phyloP scores from a whole-genome alignment of 176 grass and related monocot genomes.

The Bonia amplexicaulis region DNA sequence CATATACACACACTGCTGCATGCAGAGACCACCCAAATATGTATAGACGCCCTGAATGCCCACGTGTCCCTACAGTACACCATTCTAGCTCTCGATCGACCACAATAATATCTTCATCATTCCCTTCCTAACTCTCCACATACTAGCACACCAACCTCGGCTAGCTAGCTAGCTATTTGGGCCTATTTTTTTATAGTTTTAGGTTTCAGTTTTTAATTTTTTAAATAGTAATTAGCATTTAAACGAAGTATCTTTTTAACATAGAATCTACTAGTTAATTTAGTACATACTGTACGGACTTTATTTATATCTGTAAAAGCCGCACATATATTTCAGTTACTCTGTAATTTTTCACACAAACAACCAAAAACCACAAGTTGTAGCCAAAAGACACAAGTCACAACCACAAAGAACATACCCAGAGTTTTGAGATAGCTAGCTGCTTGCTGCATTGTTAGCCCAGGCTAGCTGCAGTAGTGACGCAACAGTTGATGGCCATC shows the following conservation, averaged over 20 bases:
- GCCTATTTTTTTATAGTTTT: too few relatives aligned
- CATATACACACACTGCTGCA: neutral
- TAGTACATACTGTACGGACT: too few relatives aligned
- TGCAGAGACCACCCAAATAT: neutral
- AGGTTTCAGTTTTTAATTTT: too few relatives aligned
- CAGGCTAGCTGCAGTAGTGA: slow-evolving; percentile 28
- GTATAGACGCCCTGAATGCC: neutral
- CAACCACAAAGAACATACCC: too few relatives aligned
- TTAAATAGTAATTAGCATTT: too few relatives aligned
- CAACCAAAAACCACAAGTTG: too few relatives aligned
- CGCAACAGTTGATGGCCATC: slow-evolving; percentile 29
- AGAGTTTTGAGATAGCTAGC: neutral
- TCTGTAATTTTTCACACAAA: too few relatives aligned
- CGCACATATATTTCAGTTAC: too few relatives aligned
- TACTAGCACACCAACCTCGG: slow-evolving; percentile 19
- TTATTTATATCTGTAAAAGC: too few relatives aligned
- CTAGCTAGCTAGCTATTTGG: neutral
- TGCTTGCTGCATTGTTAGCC: neutral
- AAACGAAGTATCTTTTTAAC: too few relatives aligned
- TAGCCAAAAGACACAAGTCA: too few relatives aligned
- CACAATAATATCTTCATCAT: slow-evolving; percentile 59
- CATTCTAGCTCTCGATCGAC: slow-evolving; percentile 29
- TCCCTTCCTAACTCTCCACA: slow-evolving; percentile 35
- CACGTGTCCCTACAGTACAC: slow-evolving; percentile 41
- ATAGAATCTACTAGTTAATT: too few relatives aligned